Evolutionary conservation across 1,284 basidiomycete genomes (phyloP).

Genomic region (Spongiforma sp.): DNA sequence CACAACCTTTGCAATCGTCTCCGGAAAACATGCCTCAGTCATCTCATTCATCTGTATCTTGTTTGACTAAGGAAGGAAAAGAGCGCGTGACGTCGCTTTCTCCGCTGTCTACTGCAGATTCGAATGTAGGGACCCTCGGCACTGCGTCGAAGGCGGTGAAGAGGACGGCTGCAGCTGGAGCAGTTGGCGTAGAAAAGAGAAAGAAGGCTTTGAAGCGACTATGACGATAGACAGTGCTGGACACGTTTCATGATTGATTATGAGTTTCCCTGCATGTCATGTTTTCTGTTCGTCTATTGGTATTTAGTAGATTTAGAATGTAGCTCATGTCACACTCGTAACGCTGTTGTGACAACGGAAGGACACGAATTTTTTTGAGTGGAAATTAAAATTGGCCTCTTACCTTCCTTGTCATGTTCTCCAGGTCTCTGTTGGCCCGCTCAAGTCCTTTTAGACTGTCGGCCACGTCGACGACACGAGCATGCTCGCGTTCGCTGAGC

Average conservation of each 20-base stretch:
- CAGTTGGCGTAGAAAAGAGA: slow-evolving; percentile 71
- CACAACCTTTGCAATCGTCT: slow-evolving; percentile 43
- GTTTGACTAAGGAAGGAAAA: slow-evolving; percentile 52
- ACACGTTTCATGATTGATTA: slow-evolving; percentile 9
- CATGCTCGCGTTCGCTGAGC: slow-evolving; percentile 20
- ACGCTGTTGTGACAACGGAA: slow-evolving; percentile 28
- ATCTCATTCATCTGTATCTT: slow-evolving; percentile 41
- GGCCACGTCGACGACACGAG: slow-evolving; percentile 6
- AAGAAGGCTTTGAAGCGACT: slow-evolving; percentile 85
- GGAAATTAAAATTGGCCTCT: background rate
- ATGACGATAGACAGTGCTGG: slow-evolving; percentile 38
- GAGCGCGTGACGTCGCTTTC: slow-evolving; percentile 65
- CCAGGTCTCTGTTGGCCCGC: slow-evolving; percentile 25
- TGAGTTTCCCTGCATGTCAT: background rate
- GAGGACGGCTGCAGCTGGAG: slow-evolving; percentile 58
- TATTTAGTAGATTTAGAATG: too few relatives aligned
- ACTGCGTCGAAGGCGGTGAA: slow-evolving; percentile 66
- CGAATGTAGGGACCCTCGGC: slow-evolving; percentile 55
- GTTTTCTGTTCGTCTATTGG: background rate
- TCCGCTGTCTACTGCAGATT: slow-evolving; percentile 68
- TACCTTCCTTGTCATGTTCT: slow-evolving; percentile 23
- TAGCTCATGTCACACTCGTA: slow-evolving; percentile 26
- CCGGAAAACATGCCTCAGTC: slow-evolving; percentile 44
- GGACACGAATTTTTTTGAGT: slow-evolving; percentile 23
- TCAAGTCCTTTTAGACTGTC: slow-evolving; percentile 18